Evolutionary conservation across 2,329 filamentous ascomycete genomes (phyloP), one percentile per base, ranked within the genome.

Genomic region (Bipolaris victoriae): DNA sequence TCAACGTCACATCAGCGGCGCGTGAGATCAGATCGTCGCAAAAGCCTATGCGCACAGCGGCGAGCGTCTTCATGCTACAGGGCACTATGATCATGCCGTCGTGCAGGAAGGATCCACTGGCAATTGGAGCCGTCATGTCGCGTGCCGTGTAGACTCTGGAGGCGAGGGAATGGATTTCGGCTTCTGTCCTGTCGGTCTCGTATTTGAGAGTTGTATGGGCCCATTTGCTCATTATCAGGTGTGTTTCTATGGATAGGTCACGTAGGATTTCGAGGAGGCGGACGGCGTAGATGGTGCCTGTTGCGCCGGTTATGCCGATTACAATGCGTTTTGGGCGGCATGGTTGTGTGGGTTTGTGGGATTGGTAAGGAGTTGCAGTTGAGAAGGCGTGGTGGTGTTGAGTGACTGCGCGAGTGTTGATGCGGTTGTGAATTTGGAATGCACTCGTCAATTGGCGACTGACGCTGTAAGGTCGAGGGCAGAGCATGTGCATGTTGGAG

Each of bases 181-280:
- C 40, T 26, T 43, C 40, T n/a, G 40, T 43, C 20, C 20, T 43
- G 13, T 43, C 40, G 5, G 40, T 43, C 40, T 43, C 40, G 13
- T 43, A 43, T n/a, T 43, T 43, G 40, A 43, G 40, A 6, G 40
- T 43, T 26, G 40, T 43, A 13, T 24, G 40, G 1, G 40, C 40
- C 40, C 40, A 43, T 43, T 43, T 43, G 40, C 40, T 43, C 40
- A 43, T 43, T 26, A 43, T 15, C 22, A 43, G 40, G 13, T 43
- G 40, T 22, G 40, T 43, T 43, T 43, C 40, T 43, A 43, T 43
- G 40, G 40, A 43, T 22, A 43, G 40, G 40, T 43, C 40, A 43
- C 40, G 40, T 24, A 43, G 40, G 40, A 43, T 43, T 43, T 43
- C 40, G 20, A 43, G 40, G 22, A 43, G 40, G 40, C 40, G 40